Base-by-base conservation (phyloP, 2,329 filamentous ascomycete species). In the Aspergillus neotritici region DNA sequence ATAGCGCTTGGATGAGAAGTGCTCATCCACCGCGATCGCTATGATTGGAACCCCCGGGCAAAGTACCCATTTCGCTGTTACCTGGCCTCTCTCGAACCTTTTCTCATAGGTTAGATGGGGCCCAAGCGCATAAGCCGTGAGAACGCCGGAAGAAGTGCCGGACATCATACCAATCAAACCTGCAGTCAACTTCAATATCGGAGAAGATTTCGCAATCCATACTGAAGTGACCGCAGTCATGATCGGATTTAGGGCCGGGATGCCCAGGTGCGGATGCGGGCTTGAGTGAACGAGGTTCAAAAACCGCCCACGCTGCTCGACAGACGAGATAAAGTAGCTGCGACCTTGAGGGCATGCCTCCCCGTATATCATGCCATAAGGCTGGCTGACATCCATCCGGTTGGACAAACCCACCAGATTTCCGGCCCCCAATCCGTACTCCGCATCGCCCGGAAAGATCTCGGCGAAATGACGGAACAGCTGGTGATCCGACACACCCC, bases 21-120 rank as follows among this genome's bases (percentile, higher is more conserved):
- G 80, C 21, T 95, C 89, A 57, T 98, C 93, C 5, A 95, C 79
- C 34, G 80, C 80, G 47, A 98, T 80, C 1, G 82, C 79, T 41
- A 96, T 78, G 48, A 98, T 93, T 0, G 93, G 93, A 3, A 97
- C 89, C 32, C 93, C 93, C 3, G 93, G 93, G 58, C 88, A 89
- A 10, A 97, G 73, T 8, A 87, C 82, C 91, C 91, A 97, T 53
- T 85, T 86, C 29, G 87, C 86, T 31, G 87, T 94, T 52, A 93
- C 77, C 56, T 94, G 85, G 4, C 89, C 89, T 32, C 80, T 80
- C 31, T 76, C 73, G 50, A 83, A 80, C 44, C 83, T 77, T 41
- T 80, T 74, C 40, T 80, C 71, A 39, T 83, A 79, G 16, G 79
- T 63, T 39, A 71, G 71, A 58, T 77, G 74, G 11, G 71, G 72